Conservation (phyloP, 352 stramenopile genomes). For the Albugo candida region DNA sequence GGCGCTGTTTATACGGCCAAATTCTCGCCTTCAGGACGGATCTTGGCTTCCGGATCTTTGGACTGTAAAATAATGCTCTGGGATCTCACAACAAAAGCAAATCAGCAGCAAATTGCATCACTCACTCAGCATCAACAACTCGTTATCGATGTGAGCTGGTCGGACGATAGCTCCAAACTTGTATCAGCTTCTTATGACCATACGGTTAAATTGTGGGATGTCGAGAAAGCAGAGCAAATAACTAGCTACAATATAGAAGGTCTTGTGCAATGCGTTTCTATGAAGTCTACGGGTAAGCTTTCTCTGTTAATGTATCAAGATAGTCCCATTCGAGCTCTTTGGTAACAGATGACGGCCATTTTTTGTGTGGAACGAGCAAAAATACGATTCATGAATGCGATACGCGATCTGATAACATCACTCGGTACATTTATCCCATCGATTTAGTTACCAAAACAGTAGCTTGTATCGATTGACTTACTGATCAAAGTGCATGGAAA, state of each 20-base stretch:
- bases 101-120: constrained; percentile 64
- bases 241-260: constrained; percentile 47
- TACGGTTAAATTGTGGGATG: constrained; percentile 76
- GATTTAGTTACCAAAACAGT: background rate
- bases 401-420: constrained; percentile 20
- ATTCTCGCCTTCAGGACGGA: constrained; percentile 63
- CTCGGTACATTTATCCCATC: constrained; percentile 7
- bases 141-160: constrained; percentile 75
- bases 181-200: constrained; percentile 74
- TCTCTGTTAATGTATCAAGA: background rate
- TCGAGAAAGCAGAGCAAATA: constrained; percentile 47
- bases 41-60: constrained; percentile 59
- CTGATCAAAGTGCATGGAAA: constrained; percentile 31
- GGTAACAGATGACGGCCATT: constrained; percentile 51
- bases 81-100: constrained; percentile 80
- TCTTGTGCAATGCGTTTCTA: constrained; percentile 69
- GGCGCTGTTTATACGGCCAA: constrained; percentile 76
- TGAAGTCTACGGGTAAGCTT: constrained; percentile 41
- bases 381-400: constrained; percentile 54
- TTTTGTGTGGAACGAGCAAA: constrained; percentile 68
- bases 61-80: constrained; percentile 70
- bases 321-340: background rate
- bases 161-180: constrained; percentile 47
- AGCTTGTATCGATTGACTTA: background rate
- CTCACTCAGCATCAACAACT: constrained; percentile 58